Base-by-base conservation (phyloP, 768 basidiomycete genomes). In the Scleroderma citrinum region DNA sequence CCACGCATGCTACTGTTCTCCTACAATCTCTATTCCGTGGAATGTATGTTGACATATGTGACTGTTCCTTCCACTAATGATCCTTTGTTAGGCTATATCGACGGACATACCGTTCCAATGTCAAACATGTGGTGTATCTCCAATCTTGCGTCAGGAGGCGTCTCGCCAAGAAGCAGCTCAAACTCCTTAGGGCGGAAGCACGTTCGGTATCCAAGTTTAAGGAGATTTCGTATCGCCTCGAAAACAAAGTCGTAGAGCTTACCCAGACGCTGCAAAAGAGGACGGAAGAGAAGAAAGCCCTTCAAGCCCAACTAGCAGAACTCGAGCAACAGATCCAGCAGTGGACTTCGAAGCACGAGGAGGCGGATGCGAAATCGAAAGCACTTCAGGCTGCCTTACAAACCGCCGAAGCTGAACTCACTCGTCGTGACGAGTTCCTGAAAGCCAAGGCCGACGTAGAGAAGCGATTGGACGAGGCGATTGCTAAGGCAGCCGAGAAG, bases 191-290 rank as follows among this genome's bases (percentile, higher is more conserved):
- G 61, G 80, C 85, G 7, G 96, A 99, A 68, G 96, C 96, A 6
- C 91, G 93, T 45, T 98, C 96, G 2, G 94, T 94, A 24, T 88
- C 90, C 57, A 96, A 93, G 64, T 97, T 95, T 82, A 97, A 96
- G 72, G 93, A 96, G 70, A 96, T 95, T 56, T 97, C 95, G 0
- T 98, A 98, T 63, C 83, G 82, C 57, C 77, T 99, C 48, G 96
- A 99, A 73, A 99, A 98, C 77, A 99, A 98, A 71, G 96, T 99
- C 38, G 92, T 99, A 50, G 95, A 98, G 64, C 85, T 99, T 53
- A 98, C 96, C 0, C 96, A 99, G 65, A 82, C 73, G 14, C 78
- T 99, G 12, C 96, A 97, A 68, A 85, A 78, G 61, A 84, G 95
- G 41, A 93, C 85, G 2, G 80, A 81, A 50, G 95, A 99, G 72